Percentiles rank a stretch among this genome's conserved stretches.
phyloP scores from a whole-genome alignment of 2,329 filamentous ascomycete species.

The Fusarium globosum region DNA sequence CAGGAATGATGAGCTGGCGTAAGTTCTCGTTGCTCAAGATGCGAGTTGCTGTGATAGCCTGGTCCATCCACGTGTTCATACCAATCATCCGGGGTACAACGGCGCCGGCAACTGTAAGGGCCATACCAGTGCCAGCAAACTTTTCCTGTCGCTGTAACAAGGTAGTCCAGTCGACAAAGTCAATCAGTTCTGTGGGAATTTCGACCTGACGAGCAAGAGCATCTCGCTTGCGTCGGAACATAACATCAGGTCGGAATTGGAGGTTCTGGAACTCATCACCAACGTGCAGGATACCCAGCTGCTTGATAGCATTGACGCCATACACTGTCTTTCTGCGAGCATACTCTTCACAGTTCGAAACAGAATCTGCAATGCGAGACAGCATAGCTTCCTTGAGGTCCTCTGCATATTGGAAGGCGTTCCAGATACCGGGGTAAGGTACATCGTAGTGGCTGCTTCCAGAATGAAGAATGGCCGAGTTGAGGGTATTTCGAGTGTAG shows the following conservation, averaged over 20 bases:
- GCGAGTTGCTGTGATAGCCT: slow-evolving; percentile 82
- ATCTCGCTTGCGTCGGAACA: slow-evolving; percentile 90
- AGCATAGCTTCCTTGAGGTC: slow-evolving; percentile 94
- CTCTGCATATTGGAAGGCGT: slow-evolving; percentile 91
- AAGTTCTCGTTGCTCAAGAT: slow-evolving; percentile 85
- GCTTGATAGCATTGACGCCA: slow-evolving; percentile 88
- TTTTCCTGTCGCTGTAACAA: slow-evolving; percentile 94
- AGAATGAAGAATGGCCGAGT: slow-evolving; percentile 78
- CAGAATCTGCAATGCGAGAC: slow-evolving; percentile 83
- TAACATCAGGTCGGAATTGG: slow-evolving; percentile 89
- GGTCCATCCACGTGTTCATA: slow-evolving; percentile 89
- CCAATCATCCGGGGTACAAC: slow-evolving; percentile 85
- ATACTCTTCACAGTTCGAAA: slow-evolving; percentile 83
- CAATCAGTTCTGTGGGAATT: slow-evolving; percentile 86
- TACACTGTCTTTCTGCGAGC: slow-evolving; percentile 81
- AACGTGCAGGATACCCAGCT: slow-evolving; percentile 87
- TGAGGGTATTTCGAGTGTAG: slow-evolving; percentile 80
- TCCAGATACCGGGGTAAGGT: slow-evolving; percentile 85
- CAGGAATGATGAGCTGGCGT: slow-evolving; percentile 82
- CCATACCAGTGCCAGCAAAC: slow-evolving; percentile 92
- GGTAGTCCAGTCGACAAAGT: slow-evolving; percentile 90
- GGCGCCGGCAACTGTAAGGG: slow-evolving; percentile 88
- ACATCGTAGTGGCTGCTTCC: slow-evolving; percentile 84
- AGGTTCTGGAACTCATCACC: slow-evolving; percentile 88
- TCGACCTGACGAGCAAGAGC: slow-evolving; percentile 85